A percentile compares a stretch with the other conserved stretches of the same genome.
These are phyloP conservation scores for Alternaria brassicae DNA, from an alignment of 2,329 filamentous ascomycete genomes.

Conservation along the genomic window DNA sequence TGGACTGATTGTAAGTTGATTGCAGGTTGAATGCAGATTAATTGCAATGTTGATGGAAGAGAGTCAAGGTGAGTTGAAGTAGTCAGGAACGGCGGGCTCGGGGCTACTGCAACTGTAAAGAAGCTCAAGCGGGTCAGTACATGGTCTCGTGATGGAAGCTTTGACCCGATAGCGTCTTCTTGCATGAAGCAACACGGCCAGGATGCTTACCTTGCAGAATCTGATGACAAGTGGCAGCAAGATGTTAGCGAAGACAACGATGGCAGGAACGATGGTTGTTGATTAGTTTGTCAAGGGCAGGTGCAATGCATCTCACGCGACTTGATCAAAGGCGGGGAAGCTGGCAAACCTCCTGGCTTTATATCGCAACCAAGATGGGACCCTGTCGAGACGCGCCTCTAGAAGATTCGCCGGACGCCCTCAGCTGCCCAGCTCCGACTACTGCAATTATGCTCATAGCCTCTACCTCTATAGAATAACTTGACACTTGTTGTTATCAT, in stretches of 20 bases:
- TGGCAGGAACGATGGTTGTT: constrained; percentile 11
- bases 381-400: constrained; percentile 15
- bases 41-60: constrained; percentile 15
- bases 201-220: constrained; percentile 39
- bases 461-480: background rate
- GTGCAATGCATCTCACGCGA: constrained; percentile 18
- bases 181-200: constrained; percentile 26
- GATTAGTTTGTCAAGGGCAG: constrained; percentile 24
- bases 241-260: constrained; percentile 7
- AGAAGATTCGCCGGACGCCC: constrained; percentile 18
- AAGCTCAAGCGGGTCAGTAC: constrained; percentile 40
- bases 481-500: constrained; percentile 1
- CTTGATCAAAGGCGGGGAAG: constrained; percentile 26
- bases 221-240: constrained; percentile 8
- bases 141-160: constrained; percentile 46
- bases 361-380: constrained; percentile 12
- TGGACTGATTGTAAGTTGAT: constrained; percentile 17
- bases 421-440: constrained; percentile 7
- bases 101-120: constrained; percentile 21
- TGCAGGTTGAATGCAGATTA: constrained; percentile 20
- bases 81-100: constrained; percentile 38
- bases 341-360: constrained; percentile 21
- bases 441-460: constrained; percentile 5
- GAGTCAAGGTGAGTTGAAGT: constrained; percentile 32
- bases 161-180: constrained; percentile 36